Evolutionary conservation across 371 early-diverging fungal genomes (phyloP).

Genomic region (Apophysomyces elegans): DNA sequence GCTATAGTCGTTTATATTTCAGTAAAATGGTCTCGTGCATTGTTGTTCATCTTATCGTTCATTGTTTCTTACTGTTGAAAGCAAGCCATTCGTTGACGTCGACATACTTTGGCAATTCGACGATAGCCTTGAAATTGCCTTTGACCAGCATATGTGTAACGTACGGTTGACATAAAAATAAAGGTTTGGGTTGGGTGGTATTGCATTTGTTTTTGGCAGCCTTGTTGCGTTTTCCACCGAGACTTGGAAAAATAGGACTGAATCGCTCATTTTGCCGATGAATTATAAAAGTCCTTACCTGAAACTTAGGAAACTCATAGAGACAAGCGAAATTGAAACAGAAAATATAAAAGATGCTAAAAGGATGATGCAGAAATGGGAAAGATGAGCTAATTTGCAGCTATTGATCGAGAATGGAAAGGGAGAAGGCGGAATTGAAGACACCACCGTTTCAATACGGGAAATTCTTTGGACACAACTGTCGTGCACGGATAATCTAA

Average conservation of each 20-base stretch:
- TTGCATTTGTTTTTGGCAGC: slow-evolving; percentile 15
- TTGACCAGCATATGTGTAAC: slow-evolving; percentile 85
- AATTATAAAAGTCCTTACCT: neutral
- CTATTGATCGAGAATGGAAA: no score
- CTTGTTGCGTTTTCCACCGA: slow-evolving; percentile 19
- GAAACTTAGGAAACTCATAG: slow-evolving; percentile 1
- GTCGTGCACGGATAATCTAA: no score
- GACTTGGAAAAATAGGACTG: neutral
- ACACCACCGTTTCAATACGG: no score
- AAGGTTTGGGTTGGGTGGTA: slow-evolving; percentile 52
- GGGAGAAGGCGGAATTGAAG: no score
- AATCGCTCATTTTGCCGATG: neutral
- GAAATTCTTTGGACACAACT: no score
- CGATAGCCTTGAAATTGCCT: slow-evolving; percentile 88
- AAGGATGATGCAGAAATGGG: neutral
- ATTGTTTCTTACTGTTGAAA: slow-evolving; percentile 70
- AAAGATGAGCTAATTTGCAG: no score
- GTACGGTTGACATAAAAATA: slow-evolving; percentile 79
- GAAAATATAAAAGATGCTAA: neutral
- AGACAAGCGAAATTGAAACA: neutral
- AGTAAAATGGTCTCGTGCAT: neutral
- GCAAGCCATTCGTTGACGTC: slow-evolving; percentile 96
- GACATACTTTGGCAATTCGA: slow-evolving; percentile 86
- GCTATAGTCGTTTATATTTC: slow-evolving; percentile 37
- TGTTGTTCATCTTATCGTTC: neutral